phyloP scores from a whole-genome alignment of 805 yeast species.

The Cyberlindnera mycetangii region DNA sequence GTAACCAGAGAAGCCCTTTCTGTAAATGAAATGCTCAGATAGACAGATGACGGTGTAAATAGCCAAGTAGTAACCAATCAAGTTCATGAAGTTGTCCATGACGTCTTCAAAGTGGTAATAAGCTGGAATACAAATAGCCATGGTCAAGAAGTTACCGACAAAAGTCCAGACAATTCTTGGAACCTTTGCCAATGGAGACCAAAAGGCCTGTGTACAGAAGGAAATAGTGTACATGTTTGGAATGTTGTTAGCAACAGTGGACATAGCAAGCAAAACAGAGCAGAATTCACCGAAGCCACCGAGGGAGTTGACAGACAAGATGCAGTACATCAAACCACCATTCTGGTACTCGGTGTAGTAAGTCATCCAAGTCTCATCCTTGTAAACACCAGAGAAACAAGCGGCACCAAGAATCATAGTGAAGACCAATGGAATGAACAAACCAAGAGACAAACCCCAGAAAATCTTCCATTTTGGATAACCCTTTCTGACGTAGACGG shows the following conservation, averaged over 20 bases:
- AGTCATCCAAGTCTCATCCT: constrained; percentile 42
- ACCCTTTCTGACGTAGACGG: constrained; percentile 76
- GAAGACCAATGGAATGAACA: constrained; percentile 66
- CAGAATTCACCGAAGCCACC: constrained; percentile 91
- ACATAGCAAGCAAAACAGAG: constrained; percentile 77
- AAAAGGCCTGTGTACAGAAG: constrained; percentile 79
- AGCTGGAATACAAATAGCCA: constrained; percentile 89
- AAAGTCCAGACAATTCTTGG: constrained; percentile 87
- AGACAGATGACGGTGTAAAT: constrained; percentile 72
- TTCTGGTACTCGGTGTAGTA: constrained; percentile 52
- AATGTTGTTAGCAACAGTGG: constrained; percentile 87
- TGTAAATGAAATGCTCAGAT: constrained; percentile 83
- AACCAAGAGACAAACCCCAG: constrained; percentile 59
- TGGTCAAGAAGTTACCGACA: constrained; percentile 66
- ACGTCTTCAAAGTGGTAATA: constrained; percentile 69
- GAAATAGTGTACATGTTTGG: constrained; percentile 94
- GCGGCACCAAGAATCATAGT: constrained; percentile 86
- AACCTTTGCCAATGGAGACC: constrained; percentile 68
- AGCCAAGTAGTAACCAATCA: constrained; percentile 88
- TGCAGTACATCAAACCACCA: constrained; percentile 82
- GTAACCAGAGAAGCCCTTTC: constrained; percentile 58
- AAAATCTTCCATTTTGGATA: constrained; percentile 60
- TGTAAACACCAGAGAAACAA: constrained; percentile 62
- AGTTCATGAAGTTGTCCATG: constrained; percentile 84
- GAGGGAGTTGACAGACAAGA: constrained; percentile 74